Conservation (phyloP, 768 basidiomycete genomes). For the Tephrocybe rancida region DNA sequence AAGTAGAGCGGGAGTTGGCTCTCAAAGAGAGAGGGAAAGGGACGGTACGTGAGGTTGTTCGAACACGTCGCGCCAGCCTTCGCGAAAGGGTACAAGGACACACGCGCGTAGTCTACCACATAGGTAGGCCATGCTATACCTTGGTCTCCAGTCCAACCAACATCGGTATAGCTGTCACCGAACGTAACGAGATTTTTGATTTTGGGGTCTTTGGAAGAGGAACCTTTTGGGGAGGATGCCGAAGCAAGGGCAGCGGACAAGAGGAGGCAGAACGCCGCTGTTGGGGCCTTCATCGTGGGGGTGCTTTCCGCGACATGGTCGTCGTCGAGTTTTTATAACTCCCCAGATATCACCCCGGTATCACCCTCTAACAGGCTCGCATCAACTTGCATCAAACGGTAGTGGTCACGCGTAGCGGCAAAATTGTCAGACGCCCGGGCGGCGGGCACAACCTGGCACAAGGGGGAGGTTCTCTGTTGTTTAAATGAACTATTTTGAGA, state of each 20-base stretch:
- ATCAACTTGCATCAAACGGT: background rate
- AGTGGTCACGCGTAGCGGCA: background rate
- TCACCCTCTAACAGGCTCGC: background rate
- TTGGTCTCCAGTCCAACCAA: slow-evolving; percentile 40
- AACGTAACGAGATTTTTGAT: slow-evolving; percentile 70
- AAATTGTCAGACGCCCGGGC: background rate
- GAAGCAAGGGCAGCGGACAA: background rate
- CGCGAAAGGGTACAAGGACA: slow-evolving; percentile 59
- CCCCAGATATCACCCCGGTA: background rate
- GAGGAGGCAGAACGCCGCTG: background rate
- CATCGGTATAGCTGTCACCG: slow-evolving; percentile 68
- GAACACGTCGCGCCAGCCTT: slow-evolving; percentile 67
- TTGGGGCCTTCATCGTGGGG: slow-evolving; percentile 2
- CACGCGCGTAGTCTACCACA: slow-evolving; percentile 54
- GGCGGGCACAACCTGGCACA: no score
- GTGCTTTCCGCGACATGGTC: background rate
- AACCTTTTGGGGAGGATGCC: no score
- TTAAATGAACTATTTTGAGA: slow-evolving; percentile 2
- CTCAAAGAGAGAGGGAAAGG: slow-evolving; percentile 61
- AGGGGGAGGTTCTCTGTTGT: no score
- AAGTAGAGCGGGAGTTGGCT: slow-evolving; percentile 59
- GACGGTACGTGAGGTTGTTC: slow-evolving; percentile 58
- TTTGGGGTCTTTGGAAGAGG: slow-evolving; percentile 23
- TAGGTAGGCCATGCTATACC: slow-evolving; percentile 65
- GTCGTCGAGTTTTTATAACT: background rate